A percentile compares a stretch with the other conserved stretches of the same genome.
These are phyloP conservation scores for Lagenaria siceraria DNA, from an alignment of 306 rosid genomes.

Conservation along the genomic window DNA sequence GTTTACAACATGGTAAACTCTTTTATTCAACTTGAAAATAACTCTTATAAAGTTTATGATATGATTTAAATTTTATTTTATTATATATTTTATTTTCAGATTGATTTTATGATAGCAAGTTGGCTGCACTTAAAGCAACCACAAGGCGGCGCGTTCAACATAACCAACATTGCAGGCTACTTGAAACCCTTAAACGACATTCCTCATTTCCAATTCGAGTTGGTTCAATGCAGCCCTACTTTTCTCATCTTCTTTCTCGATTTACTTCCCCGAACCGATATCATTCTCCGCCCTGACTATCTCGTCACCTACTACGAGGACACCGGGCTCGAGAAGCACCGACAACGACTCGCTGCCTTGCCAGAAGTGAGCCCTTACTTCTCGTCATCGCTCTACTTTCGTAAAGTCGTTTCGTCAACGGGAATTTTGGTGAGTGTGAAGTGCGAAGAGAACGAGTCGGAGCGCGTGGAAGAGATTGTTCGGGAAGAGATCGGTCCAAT, in stretches of 20 bases:
- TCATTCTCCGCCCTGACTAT: slow-evolving; percentile 10
- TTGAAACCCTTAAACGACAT: slow-evolving; percentile 11
- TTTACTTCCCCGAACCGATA: slow-evolving; percentile 15
- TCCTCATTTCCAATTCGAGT: slow-evolving; percentile 21
- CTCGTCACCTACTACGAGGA: slow-evolving; percentile 12
- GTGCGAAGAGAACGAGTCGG: background rate
- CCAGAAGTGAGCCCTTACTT: slow-evolving; percentile 13
- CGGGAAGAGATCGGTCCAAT: slow-evolving; percentile 1
- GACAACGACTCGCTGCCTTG: background rate
- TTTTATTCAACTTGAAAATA: too few species aligned
- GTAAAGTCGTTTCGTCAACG: slow-evolving; percentile 12
- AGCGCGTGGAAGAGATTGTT: slow-evolving; percentile 7
- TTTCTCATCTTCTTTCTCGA: slow-evolving; percentile 20
- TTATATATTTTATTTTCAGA: background rate
- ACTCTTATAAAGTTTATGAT: background rate
- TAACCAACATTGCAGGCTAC: slow-evolving; percentile 18
- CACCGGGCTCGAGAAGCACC: slow-evolving; percentile 1
- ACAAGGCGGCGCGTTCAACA: slow-evolving; percentile 12
- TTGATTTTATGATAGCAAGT: slow-evolving; percentile 15
- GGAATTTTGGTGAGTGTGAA: slow-evolving; percentile 15
- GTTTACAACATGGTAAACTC: too few species aligned
- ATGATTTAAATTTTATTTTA: background rate
- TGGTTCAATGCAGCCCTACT: slow-evolving; percentile 14
- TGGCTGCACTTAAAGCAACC: slow-evolving; percentile 22
- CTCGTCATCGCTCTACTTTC: slow-evolving; percentile 19